Base-by-base conservation (phyloP, 202 grass and related monocot species). In the Brachypodium distachyon region DNA sequence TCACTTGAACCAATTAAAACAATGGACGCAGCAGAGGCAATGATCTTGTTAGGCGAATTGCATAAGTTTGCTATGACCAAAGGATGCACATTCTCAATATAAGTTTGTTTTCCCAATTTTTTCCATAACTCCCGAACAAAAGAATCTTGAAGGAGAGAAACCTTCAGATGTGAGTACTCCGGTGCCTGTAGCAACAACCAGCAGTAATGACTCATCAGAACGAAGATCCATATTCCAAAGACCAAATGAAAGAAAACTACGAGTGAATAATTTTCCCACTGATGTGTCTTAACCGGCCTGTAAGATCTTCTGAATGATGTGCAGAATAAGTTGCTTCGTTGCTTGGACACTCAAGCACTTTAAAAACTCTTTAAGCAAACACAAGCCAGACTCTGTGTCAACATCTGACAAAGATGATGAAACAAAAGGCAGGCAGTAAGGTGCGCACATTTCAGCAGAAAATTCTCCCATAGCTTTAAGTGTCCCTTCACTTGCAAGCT, bases 1-100 rank as follows among this genome's bases (percentile, higher is more conserved):
- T 94, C 95, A 61, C 91, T 92, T 70, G 95, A 97, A 83, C 91
- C 84, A 77, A 97, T 92, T 74, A 97, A 75, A 86, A 89, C 86
- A 61, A 91, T 84, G 23, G 91, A 81, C 38, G 95, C 87, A 70
- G 91, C 84, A 76, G 76, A 90, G 73, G 91, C 81, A 77, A 72
- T 86, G 52, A 92, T 81, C 81, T 97, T 94, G 76, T 92, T 84
- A 73, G 91, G 86, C 77, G 91, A 86, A 88, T 86, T 92, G 72
- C 52, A 81, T 46, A 97, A 82, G 81, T 94, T 97, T 81, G 85
- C 61, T 61, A 94, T 90, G 52, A 97, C 74, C 72, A 88, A 82
- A 70, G 91, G 78, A 81, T 97, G 91, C 7, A 94, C 60, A 17
- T 92, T 92, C 68, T 97, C 95, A 62, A 97, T 67, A 81, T 97